Evolutionary conservation across 108 stramenopile genomes (phyloP).

Genomic region (Pseudonitzschia multiseries): DNA sequence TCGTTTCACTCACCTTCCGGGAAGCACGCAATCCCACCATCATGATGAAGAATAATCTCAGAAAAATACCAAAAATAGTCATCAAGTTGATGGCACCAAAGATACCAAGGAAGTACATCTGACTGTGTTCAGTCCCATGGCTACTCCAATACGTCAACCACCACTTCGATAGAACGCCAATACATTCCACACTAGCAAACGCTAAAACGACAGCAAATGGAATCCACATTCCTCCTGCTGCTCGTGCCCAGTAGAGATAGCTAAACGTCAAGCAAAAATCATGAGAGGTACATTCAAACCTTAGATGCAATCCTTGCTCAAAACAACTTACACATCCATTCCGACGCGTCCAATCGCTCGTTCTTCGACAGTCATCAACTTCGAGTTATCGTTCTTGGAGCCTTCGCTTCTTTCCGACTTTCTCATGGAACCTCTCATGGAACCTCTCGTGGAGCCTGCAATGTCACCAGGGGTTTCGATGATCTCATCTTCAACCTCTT

Average conservation of each 20-base stretch:
- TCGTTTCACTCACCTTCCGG: conserved; percentile 20
- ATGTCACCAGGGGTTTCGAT: background rate
- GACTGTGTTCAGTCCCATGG: conserved; percentile 10
- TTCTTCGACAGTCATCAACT: conserved; percentile 30
- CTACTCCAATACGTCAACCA: conserved; percentile 50
- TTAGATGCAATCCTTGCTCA: too few species aligned
- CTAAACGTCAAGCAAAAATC: conserved; percentile 6
- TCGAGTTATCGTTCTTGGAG: conserved; percentile 9
- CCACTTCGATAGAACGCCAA: conserved; percentile 66
- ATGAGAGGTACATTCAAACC: background rate
- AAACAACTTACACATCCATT: conserved; percentile 19
- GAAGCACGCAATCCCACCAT: conserved; percentile 58
- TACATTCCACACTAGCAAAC: conserved; percentile 50
- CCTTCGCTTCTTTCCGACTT: background rate
- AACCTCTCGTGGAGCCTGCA: conserved; percentile 2
- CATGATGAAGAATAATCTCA: conserved; percentile 49
- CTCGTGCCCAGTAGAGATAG: conserved; percentile 66
- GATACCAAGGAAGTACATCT: conserved; percentile 49
- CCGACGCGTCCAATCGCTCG: conserved; percentile 27
- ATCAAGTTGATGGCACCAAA: conserved; percentile 71
- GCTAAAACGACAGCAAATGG: conserved; percentile 44
- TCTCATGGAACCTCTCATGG: conserved; percentile 1
- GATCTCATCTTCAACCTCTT: conserved; percentile 2
- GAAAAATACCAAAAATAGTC: conserved; percentile 53
- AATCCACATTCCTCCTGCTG: conserved; percentile 66